Evolutionary conservation across 2,329 filamentous ascomycete genomes (phyloP).

Genomic region (Aureobasidium sp.): DNA sequence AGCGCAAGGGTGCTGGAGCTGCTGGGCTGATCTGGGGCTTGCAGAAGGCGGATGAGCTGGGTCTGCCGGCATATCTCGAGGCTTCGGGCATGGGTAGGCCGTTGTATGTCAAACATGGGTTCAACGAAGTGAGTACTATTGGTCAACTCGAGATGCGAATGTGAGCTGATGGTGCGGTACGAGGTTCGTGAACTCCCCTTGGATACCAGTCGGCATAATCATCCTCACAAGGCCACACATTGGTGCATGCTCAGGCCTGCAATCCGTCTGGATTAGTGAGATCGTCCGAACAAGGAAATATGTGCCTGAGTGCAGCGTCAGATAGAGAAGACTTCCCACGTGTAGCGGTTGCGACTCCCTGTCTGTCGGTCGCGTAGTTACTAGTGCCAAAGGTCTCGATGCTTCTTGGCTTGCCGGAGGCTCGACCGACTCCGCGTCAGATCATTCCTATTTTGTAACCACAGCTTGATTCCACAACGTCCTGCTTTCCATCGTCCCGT

Average conservation of each 20-base stretch:
- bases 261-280: neutral
- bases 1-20: constrained; percentile 30
- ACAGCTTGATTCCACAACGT: neutral
- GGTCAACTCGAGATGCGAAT: neutral
- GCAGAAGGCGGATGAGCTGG: constrained; percentile 30
- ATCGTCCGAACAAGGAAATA: too few species aligned
- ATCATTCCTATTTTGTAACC: neutral
- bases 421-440: neutral
- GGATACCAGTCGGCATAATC: constrained; percentile 19
- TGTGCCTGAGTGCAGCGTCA: neutral
- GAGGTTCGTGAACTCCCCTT: constrained; percentile 9
- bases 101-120: constrained; percentile 34
- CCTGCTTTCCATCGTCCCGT: neutral
- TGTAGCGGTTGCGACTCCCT: neutral
- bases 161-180: neutral
- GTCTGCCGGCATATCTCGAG: constrained; percentile 32
- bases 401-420: constrained; percentile 4
- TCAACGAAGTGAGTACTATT: constrained; percentile 17
- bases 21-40: constrained; percentile 32
- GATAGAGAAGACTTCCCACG: neutral
- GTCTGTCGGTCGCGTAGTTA: neutral
- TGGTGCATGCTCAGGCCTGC: constrained; percentile 20
- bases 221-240: constrained; percentile 17
- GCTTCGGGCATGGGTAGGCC: constrained; percentile 26
- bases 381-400: neutral